A percentile compares a stretch with the other conserved stretches of the same genome.
Evolutionary conservation across 2,329 filamentous ascomycete species (phyloP).

Genomic region (Paraphoma sp.): DNA sequence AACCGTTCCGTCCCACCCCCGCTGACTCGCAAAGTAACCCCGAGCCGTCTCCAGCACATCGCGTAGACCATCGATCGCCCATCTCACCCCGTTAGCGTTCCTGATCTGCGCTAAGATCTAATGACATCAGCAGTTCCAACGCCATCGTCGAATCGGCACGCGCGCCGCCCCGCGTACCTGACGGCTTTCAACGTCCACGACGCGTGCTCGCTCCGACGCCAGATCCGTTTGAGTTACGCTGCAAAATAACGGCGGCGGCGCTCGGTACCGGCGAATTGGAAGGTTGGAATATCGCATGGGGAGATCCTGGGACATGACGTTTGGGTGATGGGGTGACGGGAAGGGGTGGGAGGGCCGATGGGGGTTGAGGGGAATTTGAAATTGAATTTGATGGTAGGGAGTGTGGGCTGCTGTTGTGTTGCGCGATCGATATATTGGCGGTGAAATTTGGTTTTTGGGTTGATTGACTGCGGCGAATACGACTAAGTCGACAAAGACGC

Average conservation of each 20-base stretch:
- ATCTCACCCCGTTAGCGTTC: not conserved
- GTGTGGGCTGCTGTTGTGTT: not conserved
- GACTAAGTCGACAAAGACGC: too few species aligned
- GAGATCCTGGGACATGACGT: constrained; percentile 1
- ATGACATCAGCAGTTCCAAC: constrained; percentile 8
- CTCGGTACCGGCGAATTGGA: not conserved
- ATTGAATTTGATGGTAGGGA: not conserved
- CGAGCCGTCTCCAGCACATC: not conserved
- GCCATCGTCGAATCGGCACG: constrained; percentile 4
- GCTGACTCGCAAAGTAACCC: not conserved
- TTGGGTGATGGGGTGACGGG: not conserved
- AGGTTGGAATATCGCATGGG: not conserved
- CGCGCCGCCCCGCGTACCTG: constrained; percentile 8
- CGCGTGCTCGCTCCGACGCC: not conserved
- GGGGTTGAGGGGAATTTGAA: not conserved
- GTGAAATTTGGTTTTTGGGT: too few species aligned
- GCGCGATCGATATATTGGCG: not conserved
- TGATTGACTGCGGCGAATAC: too few species aligned
- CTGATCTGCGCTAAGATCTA: constrained; percentile 10
- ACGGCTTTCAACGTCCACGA: not conserved
- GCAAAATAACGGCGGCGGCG: not conserved
- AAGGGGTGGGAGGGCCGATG: not conserved
- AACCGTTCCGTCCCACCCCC: not conserved
- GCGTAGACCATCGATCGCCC: not conserved
- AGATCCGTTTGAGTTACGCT: too few species aligned